Evolutionary conservation across 106 monocot genomes (phyloP).

Genomic region (Agapanthus africanus): DNA sequence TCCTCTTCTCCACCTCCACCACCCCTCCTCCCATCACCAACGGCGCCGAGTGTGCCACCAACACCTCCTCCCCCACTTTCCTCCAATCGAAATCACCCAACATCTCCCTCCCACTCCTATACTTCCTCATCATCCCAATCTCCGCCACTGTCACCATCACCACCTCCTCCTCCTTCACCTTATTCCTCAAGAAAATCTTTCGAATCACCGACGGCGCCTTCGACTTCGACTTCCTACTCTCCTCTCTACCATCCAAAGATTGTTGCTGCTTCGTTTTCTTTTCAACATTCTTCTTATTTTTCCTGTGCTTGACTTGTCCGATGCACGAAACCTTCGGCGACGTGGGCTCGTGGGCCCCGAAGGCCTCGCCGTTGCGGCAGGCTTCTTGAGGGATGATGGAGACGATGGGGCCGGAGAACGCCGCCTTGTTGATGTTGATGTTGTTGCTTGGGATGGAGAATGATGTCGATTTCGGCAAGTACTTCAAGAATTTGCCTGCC

Average conservation of each 20-base stretch:
- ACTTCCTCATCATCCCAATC: conserved; percentile 35
- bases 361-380: conserved; percentile 16
- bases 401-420: conserved; percentile 46
- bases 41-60: conserved; percentile 29
- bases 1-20: conserved; percentile 24
- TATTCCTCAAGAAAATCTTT: background rate
- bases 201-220: background rate
- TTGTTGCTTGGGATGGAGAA: conserved; percentile 4
- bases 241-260: background rate
- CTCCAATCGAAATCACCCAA: conserved; percentile 40
- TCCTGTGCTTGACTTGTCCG: conserved; percentile 72
- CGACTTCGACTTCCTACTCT: background rate
- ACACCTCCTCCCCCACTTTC: conserved; percentile 19
- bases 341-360: conserved; percentile 29
- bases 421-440: conserved; percentile 2
- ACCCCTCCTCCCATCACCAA: conserved; percentile 11
- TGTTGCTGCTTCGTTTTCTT: background rate
- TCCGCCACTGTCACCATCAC: background rate
- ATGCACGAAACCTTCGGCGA: conserved; percentile 90
- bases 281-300: conserved; percentile 2
- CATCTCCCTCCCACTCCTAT: conserved; percentile 31
- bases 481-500: background rate
- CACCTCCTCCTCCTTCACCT: background rate
- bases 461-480: conserved; percentile 8
- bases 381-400: conserved; percentile 21